Evolutionary conservation across 1,139 yeast species (phyloP).

Genomic region (Pichia sp.): DNA sequence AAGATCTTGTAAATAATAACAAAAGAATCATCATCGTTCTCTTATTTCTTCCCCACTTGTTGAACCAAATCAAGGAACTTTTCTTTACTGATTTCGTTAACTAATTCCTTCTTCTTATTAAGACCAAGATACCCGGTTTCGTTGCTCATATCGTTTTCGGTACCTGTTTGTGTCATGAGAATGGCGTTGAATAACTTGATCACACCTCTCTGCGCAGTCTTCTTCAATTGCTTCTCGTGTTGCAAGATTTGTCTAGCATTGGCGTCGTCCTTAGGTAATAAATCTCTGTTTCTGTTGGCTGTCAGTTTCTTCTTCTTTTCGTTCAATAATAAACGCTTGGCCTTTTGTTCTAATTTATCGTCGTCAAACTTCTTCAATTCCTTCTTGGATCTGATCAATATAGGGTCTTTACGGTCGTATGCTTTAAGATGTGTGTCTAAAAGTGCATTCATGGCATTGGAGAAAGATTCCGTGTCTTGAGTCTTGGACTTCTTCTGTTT

Average conservation of each 20-base stretch:
- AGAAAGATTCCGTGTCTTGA: conserved; percentile 53
- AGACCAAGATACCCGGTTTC: conserved; percentile 32
- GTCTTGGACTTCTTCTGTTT: conserved; percentile 56
- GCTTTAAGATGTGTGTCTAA: conserved; percentile 85
- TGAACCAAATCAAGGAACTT: conserved; percentile 86
- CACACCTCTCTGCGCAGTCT: conserved; percentile 92
- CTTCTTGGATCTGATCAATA: conserved; percentile 74
- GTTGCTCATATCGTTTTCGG: conserved; percentile 37
- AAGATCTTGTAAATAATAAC: background rate
- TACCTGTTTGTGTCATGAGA: conserved; percentile 71
- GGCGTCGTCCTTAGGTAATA: conserved; percentile 55
- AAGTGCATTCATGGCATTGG: conserved; percentile 81
- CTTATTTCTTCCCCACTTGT: conserved; percentile 57
- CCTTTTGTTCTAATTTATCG: conserved; percentile 81
- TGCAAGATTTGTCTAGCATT: conserved; percentile 59
- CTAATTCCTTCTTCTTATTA: conserved; percentile 52
- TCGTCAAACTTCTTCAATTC: conserved; percentile 72
- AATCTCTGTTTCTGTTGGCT: conserved; percentile 62
- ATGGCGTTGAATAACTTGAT: conserved; percentile 91
- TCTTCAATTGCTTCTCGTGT: conserved; percentile 69
- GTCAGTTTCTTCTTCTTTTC: conserved; percentile 74
- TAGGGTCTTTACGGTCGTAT: conserved; percentile 85
- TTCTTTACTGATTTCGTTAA: conserved; percentile 84
- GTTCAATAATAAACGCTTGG: conserved; percentile 62
- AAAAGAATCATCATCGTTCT: too few species aligned